Percentiles rank a stretch among this genome's conserved stretches.
These are phyloP conservation scores for Thamnidium elegans DNA, from an alignment of 192 early-diverging fungal genomes.

Conservation along the genomic window DNA sequence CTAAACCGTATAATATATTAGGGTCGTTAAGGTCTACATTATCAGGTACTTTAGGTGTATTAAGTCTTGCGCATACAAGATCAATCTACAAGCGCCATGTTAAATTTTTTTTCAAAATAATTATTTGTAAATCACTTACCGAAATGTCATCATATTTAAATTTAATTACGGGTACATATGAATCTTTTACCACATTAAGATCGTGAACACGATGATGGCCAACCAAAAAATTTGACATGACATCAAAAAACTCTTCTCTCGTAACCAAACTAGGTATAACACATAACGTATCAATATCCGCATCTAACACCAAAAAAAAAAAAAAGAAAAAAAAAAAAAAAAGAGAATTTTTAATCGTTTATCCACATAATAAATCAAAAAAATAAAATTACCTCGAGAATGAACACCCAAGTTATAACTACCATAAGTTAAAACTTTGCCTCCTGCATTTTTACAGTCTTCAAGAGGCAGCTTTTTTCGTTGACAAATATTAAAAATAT, in stretches of 20 bases:
- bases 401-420: slow-evolving; percentile 71
- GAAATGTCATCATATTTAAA: slow-evolving; percentile 58
- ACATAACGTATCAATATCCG: slow-evolving; percentile 74
- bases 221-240: slow-evolving; percentile 47
- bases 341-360: background rate
- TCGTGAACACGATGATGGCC: background rate
- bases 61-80: slow-evolving; percentile 81
- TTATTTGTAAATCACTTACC: slow-evolving; percentile 35
- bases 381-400: slow-evolving; percentile 34
- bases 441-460: slow-evolving; percentile 51
- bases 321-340: background rate
- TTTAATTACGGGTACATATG: slow-evolving; percentile 68
- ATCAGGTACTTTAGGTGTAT: slow-evolving; percentile 67
- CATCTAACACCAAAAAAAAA: slow-evolving; percentile 22
- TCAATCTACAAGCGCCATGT: slow-evolving; percentile 68
- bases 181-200: slow-evolving; percentile 43
- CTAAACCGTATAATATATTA: slow-evolving; percentile 70
- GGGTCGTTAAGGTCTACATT: slow-evolving; percentile 78
- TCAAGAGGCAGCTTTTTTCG: slow-evolving; percentile 43
- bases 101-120: background rate
- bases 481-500: slow-evolving; percentile 39
- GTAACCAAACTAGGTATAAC: slow-evolving; percentile 59
- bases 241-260: slow-evolving; percentile 61
- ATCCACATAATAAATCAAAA: no score
- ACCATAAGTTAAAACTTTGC: slow-evolving; percentile 68